Evolutionary conservation across 768 basidiomycete genomes (phyloP).

Genomic region (Lentinula guzmanii): DNA sequence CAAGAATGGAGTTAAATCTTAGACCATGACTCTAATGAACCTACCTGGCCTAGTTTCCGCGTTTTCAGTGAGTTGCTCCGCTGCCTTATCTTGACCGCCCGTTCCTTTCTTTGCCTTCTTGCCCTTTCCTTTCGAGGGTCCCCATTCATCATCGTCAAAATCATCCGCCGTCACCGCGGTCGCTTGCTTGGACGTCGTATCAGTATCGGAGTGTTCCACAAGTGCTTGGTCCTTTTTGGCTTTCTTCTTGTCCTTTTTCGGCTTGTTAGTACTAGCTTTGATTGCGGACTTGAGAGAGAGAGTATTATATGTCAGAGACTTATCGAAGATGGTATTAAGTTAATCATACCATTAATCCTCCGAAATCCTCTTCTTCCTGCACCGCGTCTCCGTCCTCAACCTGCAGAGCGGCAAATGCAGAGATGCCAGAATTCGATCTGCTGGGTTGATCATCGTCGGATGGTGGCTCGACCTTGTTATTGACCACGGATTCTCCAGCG

Average conservation of each 20-base stretch:
- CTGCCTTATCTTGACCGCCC: slow-evolving; percentile 22
- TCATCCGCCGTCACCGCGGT: slow-evolving; percentile 56
- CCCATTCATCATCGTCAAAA: slow-evolving; percentile 71
- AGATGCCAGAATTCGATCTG: slow-evolving; percentile 33
- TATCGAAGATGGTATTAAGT: slow-evolving; percentile 8
- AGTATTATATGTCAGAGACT: slow-evolving; percentile 3
- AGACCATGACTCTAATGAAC: neutral
- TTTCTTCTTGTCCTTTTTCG: slow-evolving; percentile 56
- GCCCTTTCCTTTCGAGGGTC: slow-evolving; percentile 53
- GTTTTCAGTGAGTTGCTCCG: slow-evolving; percentile 25
- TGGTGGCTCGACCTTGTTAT: slow-evolving; percentile 31
- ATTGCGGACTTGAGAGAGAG: slow-evolving; percentile 46
- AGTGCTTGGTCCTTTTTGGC: slow-evolving; percentile 29
- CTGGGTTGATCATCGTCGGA: slow-evolving; percentile 33
- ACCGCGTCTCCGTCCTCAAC: slow-evolving; percentile 35
- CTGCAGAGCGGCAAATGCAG: slow-evolving; percentile 45
- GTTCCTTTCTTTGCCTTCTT: slow-evolving; percentile 62
- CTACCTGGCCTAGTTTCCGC: slow-evolving; percentile 9
- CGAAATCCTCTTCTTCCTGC: slow-evolving; percentile 60
- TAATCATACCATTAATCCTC: slow-evolving; percentile 65
- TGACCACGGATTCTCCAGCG: slow-evolving; percentile 50
- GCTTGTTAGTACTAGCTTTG: slow-evolving; percentile 46
- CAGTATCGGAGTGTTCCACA: slow-evolving; percentile 22
- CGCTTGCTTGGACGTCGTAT: slow-evolving; percentile 13
- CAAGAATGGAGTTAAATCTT: neutral